A percentile compares a stretch with the other conserved stretches of the same genome.
phyloP scores from a whole-genome alignment of 2,329 filamentous ascomycete genomes.

The Penicillium occitanis region DNA sequence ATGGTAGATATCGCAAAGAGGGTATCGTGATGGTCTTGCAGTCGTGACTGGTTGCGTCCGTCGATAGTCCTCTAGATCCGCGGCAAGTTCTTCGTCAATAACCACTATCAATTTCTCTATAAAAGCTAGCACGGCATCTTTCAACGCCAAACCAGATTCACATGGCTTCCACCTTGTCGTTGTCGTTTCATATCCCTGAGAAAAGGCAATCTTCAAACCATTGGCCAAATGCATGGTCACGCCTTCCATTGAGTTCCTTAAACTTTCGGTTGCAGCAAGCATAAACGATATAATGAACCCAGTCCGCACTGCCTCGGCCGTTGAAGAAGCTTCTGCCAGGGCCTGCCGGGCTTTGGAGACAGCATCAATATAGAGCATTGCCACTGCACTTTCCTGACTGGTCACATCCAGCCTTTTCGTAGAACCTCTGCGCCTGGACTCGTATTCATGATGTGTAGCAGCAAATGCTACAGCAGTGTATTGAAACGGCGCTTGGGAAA shows the following conservation, averaged over 20 bases:
- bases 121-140: neutral
- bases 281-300: neutral
- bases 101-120: neutral
- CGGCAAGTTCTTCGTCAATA: neutral
- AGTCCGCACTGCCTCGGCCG: neutral
- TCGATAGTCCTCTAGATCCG: too few species aligned
- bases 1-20: neutral
- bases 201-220: neutral
- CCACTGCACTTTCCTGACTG: neutral
- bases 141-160: neutral
- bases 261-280: neutral
- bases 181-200: neutral
- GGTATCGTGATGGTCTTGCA: neutral
- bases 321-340: neutral
- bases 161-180: neutral
- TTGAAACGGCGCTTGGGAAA: conserved; percentile 6
- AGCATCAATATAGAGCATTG: conserved; percentile 16
- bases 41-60: too few species aligned
- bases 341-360: conserved; percentile 10
- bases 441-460: neutral
- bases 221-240: neutral
- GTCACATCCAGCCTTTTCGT: neutral
- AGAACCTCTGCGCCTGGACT: neutral
- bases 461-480: neutral
- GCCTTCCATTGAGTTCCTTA: neutral